Conservation (phyloP, 179 eudicot genomes). For the Pouteria campechiana region DNA sequence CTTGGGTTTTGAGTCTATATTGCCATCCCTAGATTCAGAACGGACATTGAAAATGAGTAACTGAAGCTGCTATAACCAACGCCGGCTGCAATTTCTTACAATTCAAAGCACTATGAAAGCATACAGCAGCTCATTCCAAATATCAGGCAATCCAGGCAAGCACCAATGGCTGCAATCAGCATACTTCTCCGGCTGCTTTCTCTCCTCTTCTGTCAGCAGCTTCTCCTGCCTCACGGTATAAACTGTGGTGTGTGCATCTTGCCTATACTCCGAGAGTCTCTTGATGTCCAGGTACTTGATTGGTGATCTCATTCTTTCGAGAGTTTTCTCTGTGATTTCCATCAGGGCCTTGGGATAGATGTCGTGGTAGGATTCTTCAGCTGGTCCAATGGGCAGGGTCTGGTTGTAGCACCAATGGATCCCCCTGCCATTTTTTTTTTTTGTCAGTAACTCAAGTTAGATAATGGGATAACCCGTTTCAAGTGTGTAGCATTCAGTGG, state of each 20-base stretch:
- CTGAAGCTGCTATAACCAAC: too few species aligned
- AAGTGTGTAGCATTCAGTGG: too few species aligned
- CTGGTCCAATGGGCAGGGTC: slow-evolving; percentile 18
- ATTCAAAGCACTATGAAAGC: slow-evolving; percentile 20
- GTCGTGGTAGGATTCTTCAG: slow-evolving; percentile 9
- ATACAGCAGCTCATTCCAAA: slow-evolving; percentile 34
- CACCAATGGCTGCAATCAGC: slow-evolving; percentile 45
- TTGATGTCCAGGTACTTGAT: slow-evolving; percentile 29
- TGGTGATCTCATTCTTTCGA: slow-evolving; percentile 1
- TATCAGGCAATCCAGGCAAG: slow-evolving; percentile 37
- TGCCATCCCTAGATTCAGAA: too few species aligned
- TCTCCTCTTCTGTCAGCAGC: background rate
- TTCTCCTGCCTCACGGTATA: slow-evolving; percentile 15
- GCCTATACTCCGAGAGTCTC: slow-evolving; percentile 13
- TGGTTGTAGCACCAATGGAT: slow-evolving; percentile 24
- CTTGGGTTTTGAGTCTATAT: too few species aligned
- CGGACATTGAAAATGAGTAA: too few species aligned
- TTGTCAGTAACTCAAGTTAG: too few species aligned
- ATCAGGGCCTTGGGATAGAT: slow-evolving; percentile 8
- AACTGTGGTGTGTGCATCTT: slow-evolving; percentile 29
- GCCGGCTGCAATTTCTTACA: too few species aligned
- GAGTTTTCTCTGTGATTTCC: slow-evolving; percentile 1
- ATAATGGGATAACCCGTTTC: too few species aligned
- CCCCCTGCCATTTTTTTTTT: too few species aligned
- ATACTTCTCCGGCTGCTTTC: background rate